phyloP scores from a whole-genome alignment of 106 monocot species.

The Xerophyta viscosa region DNA sequence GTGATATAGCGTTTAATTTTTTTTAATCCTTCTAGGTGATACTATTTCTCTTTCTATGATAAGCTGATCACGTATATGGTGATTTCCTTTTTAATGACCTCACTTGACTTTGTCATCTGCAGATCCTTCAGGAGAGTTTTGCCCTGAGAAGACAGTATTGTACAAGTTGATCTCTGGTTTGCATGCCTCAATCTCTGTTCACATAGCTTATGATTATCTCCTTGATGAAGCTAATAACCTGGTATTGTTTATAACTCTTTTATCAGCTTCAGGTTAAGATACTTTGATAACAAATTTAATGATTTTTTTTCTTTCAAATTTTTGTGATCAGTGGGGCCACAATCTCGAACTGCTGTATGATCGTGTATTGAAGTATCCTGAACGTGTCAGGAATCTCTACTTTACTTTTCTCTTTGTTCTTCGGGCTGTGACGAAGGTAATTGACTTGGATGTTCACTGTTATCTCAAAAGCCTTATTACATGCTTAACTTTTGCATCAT shows the following conservation, averaged over 20 bases:
- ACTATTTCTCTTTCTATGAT: no score
- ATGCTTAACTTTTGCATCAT: not conserved
- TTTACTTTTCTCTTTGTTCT: slow-evolving; percentile 97
- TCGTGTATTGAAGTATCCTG: slow-evolving; percentile 75
- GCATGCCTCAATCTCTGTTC: slow-evolving; percentile 75
- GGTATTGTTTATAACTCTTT: slow-evolving; percentile 22
- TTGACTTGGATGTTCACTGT: no score
- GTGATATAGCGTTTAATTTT: no score
- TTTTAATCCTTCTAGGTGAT: no score
- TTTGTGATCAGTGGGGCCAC: slow-evolving; percentile 72
- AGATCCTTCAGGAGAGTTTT: slow-evolving; percentile 79
- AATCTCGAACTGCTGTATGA: slow-evolving; percentile 83
- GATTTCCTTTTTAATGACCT: not conserved
- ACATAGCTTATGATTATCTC: slow-evolving; percentile 91
- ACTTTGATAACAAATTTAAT: not conserved
- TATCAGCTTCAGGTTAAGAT: not conserved
- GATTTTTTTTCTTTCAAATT: not conserved
- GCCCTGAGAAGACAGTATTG: slow-evolving; percentile 52
- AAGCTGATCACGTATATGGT: no score
- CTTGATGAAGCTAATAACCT: slow-evolving; percentile 55
- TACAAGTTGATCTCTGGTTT: slow-evolving; percentile 75
- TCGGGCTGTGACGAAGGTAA: slow-evolving; percentile 87
- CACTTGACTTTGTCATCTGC: slow-evolving; percentile 8
- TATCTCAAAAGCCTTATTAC: not conserved
- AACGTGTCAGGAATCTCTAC: slow-evolving; percentile 82